Evolutionary conservation across 441 rosid species (phyloP).

Genomic region (Populus trichocarpa): DNA sequence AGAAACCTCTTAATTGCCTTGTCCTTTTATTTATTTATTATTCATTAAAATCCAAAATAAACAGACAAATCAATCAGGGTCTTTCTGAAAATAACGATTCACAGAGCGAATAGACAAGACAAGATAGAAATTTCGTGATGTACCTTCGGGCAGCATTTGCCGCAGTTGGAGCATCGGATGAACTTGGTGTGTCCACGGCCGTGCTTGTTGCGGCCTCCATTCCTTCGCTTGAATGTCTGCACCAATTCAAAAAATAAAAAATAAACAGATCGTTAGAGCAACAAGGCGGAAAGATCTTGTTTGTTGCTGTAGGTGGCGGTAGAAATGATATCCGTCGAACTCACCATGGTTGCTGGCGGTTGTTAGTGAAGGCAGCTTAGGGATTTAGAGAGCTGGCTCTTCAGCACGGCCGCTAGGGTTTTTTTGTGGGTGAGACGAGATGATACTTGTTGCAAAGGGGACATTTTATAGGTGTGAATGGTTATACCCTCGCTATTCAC

Average conservation of each 20-base stretch:
- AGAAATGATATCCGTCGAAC: not conserved
- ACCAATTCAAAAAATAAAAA: not conserved
- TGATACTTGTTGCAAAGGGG: not conserved
- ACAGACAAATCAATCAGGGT: not conserved
- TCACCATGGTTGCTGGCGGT: not conserved
- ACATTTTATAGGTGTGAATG: not conserved
- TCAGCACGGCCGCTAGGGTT: not conserved
- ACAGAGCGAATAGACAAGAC: not conserved
- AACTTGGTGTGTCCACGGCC: constrained; percentile 92
- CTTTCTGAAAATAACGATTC: not conserved
- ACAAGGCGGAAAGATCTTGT: not conserved
- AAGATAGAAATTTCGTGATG: no score
- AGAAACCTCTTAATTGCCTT: constrained; percentile 92
- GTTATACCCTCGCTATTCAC: not conserved
- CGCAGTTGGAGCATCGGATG: constrained; percentile 96
- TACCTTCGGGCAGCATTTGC: constrained; percentile 95
- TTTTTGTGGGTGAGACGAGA: not conserved
- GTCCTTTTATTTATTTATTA: constrained; percentile 36
- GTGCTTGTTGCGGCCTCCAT: constrained; percentile 96
- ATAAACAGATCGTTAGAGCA: not conserved
- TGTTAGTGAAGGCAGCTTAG: not conserved
- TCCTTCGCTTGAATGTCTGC: constrained; percentile 93
- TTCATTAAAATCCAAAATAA: not conserved
- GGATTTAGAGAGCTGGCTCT: not conserved
- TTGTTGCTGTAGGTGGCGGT: not conserved